phyloP scores from a whole-genome alignment of 2,329 filamentous ascomycete species.

The Exophiala spinifera region DNA sequence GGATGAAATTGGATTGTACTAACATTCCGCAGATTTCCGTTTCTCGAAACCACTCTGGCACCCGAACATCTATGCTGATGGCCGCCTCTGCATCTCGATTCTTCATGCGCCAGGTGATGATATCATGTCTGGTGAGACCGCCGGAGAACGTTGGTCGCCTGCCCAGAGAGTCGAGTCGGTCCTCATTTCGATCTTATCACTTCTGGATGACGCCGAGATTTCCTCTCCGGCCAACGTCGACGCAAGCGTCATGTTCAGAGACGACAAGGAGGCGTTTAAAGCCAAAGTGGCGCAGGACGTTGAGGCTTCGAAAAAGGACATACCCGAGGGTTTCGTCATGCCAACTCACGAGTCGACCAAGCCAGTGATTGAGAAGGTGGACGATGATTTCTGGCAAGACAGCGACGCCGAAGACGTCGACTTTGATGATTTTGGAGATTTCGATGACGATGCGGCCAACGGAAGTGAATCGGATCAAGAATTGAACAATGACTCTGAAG shows the following conservation, averaged over 20 bases:
- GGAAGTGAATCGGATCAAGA: conserved; percentile 33
- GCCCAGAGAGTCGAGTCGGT: conserved; percentile 93
- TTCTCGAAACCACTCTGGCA: conserved; percentile 80
- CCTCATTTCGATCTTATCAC: conserved; percentile 82
- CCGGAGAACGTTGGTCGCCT: conserved; percentile 90
- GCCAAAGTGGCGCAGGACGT: conserved; percentile 66
- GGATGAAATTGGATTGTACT: not conserved
- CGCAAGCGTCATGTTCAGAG: conserved; percentile 80
- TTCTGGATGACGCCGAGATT: conserved; percentile 91
- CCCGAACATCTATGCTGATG: conserved; percentile 90
- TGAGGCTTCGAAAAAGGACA: conserved; percentile 70
- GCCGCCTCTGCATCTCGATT: conserved; percentile 93
- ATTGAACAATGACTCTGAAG: conserved; percentile 57
- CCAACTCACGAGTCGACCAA: conserved; percentile 67
- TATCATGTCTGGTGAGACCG: conserved; percentile 83
- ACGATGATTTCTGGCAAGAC: conserved; percentile 80
- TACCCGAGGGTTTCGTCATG: conserved; percentile 77
- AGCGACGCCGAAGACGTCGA: conserved; percentile 63
- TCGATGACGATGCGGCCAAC: conserved; percentile 52
- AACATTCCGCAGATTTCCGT: conserved; percentile 61
- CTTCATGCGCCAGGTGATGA: conserved; percentile 90
- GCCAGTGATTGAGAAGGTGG: conserved; percentile 56
- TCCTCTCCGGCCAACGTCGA: conserved; percentile 94
- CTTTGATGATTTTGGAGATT: conserved; percentile 47
- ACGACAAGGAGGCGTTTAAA: conserved; percentile 68